Conservation (phyloP, 768 basidiomycete species). For the Tephrocybe sp. region DNA sequence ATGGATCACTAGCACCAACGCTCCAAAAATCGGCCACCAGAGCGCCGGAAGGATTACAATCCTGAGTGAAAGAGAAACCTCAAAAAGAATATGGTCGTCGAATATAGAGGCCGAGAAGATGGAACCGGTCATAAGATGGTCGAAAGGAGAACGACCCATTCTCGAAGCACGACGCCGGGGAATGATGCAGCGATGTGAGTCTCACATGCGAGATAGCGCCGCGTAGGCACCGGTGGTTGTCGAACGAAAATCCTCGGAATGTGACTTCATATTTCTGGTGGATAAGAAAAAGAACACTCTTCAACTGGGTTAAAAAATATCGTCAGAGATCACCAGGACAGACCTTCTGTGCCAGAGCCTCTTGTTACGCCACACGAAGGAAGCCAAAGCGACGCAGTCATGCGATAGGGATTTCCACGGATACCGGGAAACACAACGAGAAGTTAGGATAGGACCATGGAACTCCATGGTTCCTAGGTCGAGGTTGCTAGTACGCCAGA, state of each 20-base stretch:
- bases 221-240: neutral
- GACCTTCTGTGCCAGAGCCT: neutral
- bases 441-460: too few relatives aligned
- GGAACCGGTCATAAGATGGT: neutral
- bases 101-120: neutral
- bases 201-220: neutral
- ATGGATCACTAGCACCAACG: neutral
- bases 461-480: too few relatives aligned
- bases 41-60: neutral
- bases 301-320: neutral
- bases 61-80: neutral
- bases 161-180: conserved; percentile 2
- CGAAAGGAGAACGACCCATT: neutral
- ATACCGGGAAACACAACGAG: conserved; percentile 1
- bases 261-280: neutral
- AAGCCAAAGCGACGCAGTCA: neutral
- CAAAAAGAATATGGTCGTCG: neutral
- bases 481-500: too few relatives aligned
- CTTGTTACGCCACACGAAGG: conserved; percentile 15
- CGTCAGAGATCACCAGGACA: neutral
- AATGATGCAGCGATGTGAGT: neutral
- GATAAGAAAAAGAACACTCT: neutral
- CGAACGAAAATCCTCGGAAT: conserved; percentile 10
- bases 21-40: neutral
- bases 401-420: neutral